Base-by-base conservation (phyloP, 2,329 filamentous ascomycete genomes). In the Pseudocercospora cruenta region DNA sequence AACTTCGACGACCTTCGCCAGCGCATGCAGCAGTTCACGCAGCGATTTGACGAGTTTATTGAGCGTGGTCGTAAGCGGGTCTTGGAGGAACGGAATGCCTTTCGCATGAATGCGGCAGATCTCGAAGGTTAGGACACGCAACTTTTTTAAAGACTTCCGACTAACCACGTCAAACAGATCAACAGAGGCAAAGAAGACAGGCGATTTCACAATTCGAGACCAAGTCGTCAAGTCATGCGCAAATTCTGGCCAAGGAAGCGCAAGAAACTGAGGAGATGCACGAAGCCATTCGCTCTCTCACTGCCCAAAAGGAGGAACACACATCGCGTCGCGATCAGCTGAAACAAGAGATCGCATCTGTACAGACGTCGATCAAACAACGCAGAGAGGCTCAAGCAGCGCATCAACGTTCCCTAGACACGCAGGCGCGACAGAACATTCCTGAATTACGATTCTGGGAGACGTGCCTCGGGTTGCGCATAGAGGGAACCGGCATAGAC, bases 371-470 rank as follows among this genome's bases (percentile, higher is more conserved):
- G 62, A 93, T 94, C 69, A 88, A 91, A 62, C 82, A 86, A 31
- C 85, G 87, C 47, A 81, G 91, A 22, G 89, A 90, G n/a, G 89
- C 90, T 12, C 91, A 93, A 80, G 84, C 88, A 60, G 87, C 87
- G 69, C 88, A 92, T 77, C 88, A 91, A 57, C 86, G 87, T 68
- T 89, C 92, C 72, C 84, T 96, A 43, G 92, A 96, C 73, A 87
- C 90, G 1, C 94, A 98, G 81, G 88, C 91, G 62, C 88, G 93
- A 36, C 91, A 94, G 80, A 98, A 99, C 79, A 87, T 92, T 51
- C 95, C 95, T 0, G 95, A 99, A 82, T 85, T 99, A 54, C 91
- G 94, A 72, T 98, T 98, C 77, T 99, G 95, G 95, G 91, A 96
- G 78, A 91, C 90, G 62, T 95, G 94, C 77, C 83, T 99, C 66